A percentile compares a stretch with the other conserved stretches of the same genome.
These are phyloP conservation scores for Artemisia annua DNA, from an alignment of 129 eudicot species.

Conservation along the genomic window DNA sequence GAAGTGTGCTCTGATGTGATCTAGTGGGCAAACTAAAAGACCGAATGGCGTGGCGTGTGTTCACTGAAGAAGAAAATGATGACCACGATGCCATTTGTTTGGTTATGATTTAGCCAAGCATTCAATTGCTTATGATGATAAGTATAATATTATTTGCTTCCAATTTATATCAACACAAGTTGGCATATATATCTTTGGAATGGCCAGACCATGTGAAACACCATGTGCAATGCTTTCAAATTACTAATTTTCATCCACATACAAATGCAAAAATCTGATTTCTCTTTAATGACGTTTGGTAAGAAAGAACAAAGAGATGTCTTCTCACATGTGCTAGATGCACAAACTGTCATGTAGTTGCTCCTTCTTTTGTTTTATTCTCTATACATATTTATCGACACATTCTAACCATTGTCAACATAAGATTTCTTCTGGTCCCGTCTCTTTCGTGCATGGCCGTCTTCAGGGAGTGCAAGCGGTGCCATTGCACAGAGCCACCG, in stretches of 20 bases:
- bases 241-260: slow-evolving; percentile 14
- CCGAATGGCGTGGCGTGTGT: slow-evolving; percentile 17
- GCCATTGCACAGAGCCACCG: too few species aligned
- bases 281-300: slow-evolving; percentile 28
- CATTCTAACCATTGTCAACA: slow-evolving; percentile 13
- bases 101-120: slow-evolving; percentile 23
- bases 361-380: slow-evolving; percentile 20
- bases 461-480: too few species aligned
- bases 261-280: slow-evolving; percentile 11
- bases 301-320: slow-evolving; percentile 25
- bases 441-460: slow-evolving; percentile 5
- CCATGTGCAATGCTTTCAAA: slow-evolving; percentile 27
- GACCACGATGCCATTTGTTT: slow-evolving; percentile 21
- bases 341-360: slow-evolving; percentile 8
- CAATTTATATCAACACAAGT: slow-evolving; percentile 21
- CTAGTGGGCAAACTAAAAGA: slow-evolving; percentile 30
- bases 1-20: slow-evolving; percentile 22
- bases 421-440: slow-evolving; percentile 17
- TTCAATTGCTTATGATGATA: slow-evolving; percentile 6
- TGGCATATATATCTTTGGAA: slow-evolving; percentile 19
- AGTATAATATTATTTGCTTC: slow-evolving; percentile 4
- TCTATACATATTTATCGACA: neutral
- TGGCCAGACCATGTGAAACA: slow-evolving; percentile 20
- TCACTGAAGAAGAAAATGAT: slow-evolving; percentile 17
- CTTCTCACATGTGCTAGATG: slow-evolving; percentile 34